Conservation (phyloP, 108 stramenopile species). For the Skeletonema menzelii region DNA sequence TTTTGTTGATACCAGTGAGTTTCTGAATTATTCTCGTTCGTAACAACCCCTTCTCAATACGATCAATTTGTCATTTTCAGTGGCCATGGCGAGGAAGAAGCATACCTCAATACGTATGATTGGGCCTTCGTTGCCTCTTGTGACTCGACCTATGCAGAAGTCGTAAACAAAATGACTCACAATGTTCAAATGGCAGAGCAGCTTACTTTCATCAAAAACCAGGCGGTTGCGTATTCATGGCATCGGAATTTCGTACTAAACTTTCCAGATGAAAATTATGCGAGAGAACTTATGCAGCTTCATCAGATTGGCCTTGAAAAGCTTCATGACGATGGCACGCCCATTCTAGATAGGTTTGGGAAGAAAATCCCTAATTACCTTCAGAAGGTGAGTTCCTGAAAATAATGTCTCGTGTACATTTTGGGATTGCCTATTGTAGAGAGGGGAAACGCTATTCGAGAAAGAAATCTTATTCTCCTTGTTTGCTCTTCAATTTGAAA, state of each 20-base stretch:
- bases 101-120: slow-evolving; percentile 43
- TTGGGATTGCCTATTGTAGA: too few species aligned
- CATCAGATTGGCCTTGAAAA: slow-evolving; percentile 53
- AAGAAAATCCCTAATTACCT: slow-evolving; percentile 41
- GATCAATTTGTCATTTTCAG: background rate
- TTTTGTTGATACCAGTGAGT: too few species aligned
- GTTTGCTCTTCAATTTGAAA: too few species aligned
- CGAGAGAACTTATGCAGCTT: slow-evolving; percentile 61
- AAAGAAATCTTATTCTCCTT: too few species aligned
- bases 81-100: slow-evolving; percentile 15
- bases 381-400: too few species aligned
- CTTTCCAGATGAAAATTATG: slow-evolving; percentile 56
- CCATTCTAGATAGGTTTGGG: slow-evolving; percentile 34
- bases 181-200: slow-evolving; percentile 41
- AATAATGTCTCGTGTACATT: too few species aligned
- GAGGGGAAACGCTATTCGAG: too few species aligned
- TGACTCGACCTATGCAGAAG: slow-evolving; percentile 39
- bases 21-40: too few species aligned
- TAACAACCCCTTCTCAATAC: too few species aligned
- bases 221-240: background rate
- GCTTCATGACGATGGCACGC: slow-evolving; percentile 56
- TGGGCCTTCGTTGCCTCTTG: slow-evolving; percentile 39
- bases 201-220: slow-evolving; percentile 24
- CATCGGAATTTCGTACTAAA: background rate
- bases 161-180: slow-evolving; percentile 38